Evolutionary conservation across 2,329 filamentous ascomycete genomes (phyloP).

Genomic region (Ceratocystis albifundus): DNA sequence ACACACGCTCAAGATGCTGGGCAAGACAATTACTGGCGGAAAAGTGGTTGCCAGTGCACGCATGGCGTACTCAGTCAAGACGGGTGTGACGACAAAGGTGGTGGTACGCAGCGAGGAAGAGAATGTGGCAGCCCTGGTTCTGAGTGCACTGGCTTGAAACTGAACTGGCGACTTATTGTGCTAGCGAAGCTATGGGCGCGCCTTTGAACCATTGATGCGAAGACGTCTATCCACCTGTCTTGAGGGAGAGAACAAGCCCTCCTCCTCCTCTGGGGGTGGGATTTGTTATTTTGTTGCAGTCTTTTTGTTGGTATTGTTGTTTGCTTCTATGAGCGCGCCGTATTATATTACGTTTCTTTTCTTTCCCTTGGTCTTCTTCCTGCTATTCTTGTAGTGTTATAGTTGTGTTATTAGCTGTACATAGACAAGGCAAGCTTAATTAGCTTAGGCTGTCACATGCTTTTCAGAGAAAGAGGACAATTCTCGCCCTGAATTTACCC

Average conservation of each 20-base stretch:
- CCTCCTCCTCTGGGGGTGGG: no score
- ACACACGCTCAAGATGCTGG: conserved; percentile 89
- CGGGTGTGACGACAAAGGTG: conserved; percentile 92
- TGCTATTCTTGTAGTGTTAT: no score
- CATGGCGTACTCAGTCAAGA: conserved; percentile 90
- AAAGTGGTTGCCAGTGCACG: conserved; percentile 76
- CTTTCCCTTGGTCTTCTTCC: no score
- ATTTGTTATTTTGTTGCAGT: no score
- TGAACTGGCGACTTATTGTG: conserved; percentile 11
- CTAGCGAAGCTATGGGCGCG: no score
- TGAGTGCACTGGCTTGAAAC: conserved; percentile 67
- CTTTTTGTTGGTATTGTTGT: conserved; percentile 5
- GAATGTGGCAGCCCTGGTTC: conserved; percentile 70
- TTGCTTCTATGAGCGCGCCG: neutral
- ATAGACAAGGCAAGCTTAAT: no score
- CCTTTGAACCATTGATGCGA: no score
- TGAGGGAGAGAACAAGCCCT: no score
- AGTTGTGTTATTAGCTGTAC: no score
- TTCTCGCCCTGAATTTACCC: neutral
- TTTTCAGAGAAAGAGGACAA: neutral
- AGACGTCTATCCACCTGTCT: no score
- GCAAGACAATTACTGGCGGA: conserved; percentile 86
- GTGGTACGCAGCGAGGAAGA: conserved; percentile 86
- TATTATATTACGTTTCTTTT: conserved; percentile 2
- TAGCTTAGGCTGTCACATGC: neutral